phyloP scores from a whole-genome alignment of 2,329 filamentous ascomycete genomes.

The Hypomyces perniciosus region DNA sequence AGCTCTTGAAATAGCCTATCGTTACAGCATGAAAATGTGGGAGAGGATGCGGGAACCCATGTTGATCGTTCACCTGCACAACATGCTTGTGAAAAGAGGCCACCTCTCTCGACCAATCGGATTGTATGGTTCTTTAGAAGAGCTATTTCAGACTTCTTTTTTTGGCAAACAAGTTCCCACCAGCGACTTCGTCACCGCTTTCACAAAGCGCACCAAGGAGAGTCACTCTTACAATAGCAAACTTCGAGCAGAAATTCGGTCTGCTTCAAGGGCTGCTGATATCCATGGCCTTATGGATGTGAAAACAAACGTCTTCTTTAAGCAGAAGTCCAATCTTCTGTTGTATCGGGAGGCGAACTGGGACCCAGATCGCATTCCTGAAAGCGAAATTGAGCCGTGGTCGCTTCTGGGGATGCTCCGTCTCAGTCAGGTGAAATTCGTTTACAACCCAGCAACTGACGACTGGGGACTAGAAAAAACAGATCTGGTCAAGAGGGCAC shows the following conservation, averaged over 20 bases:
- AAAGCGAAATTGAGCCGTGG: slow-evolving; percentile 22
- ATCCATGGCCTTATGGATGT: background rate
- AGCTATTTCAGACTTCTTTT: slow-evolving; percentile 13
- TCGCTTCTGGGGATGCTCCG: slow-evolving; percentile 24
- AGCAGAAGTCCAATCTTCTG: slow-evolving; percentile 26
- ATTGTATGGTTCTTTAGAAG: slow-evolving; percentile 25
- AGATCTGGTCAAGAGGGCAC: background rate
- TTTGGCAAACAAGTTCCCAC: slow-evolving; percentile 12
- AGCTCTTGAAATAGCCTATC: slow-evolving; percentile 35
- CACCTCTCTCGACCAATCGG: slow-evolving; percentile 30
- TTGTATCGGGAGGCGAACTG: slow-evolving; percentile 28
- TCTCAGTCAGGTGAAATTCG: slow-evolving; percentile 21
- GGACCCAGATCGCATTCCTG: slow-evolving; percentile 31
- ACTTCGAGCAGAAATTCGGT: background rate
- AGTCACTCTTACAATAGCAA: background rate
- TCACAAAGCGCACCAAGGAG: background rate
- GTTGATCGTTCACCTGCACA: slow-evolving; percentile 39
- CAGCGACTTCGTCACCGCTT: slow-evolving; percentile 9
- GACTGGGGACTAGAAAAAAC: slow-evolving; percentile 1
- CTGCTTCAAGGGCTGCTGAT: background rate
- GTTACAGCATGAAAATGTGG: slow-evolving; percentile 30
- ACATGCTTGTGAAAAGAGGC: slow-evolving; percentile 39
- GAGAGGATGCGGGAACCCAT: slow-evolving; percentile 35
- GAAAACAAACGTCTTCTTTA: slow-evolving; percentile 26
- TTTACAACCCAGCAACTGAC: slow-evolving; percentile 22